phyloP scores from a whole-genome alignment of 2,329 filamentous ascomycete species.

The Penicillium crustosum region DNA sequence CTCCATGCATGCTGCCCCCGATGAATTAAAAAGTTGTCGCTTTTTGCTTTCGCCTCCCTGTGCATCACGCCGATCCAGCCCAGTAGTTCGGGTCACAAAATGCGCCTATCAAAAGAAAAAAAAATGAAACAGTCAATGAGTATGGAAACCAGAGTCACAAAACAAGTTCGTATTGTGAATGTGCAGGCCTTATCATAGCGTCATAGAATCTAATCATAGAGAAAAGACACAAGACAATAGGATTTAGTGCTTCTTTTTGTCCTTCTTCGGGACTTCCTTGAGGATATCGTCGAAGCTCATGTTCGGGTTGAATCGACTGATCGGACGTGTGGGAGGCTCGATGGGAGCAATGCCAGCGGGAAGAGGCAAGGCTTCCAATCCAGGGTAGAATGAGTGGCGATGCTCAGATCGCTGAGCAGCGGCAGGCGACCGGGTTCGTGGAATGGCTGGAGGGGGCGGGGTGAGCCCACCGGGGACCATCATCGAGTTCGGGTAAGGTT shows the following conservation, averaged over 20 bases:
- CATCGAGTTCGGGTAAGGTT: conserved; percentile 35
- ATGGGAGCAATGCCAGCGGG: conserved; percentile 45
- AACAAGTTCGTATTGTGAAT: neutral
- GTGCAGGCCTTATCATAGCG: neutral
- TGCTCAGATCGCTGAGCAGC: conserved; percentile 36
- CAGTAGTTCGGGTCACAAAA: conserved; percentile 10
- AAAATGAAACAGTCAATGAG: conserved; percentile 5
- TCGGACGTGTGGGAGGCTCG: conserved; percentile 41
- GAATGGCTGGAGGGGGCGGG: conserved; percentile 37
- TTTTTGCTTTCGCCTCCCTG: conserved; percentile 20
- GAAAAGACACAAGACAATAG: conserved; percentile 6
- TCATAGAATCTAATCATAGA: conserved; percentile 9
- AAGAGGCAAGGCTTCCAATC: conserved; percentile 47
- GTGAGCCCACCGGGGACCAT: conserved; percentile 34
- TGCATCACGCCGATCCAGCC: conserved; percentile 22
- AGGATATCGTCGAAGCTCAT: conserved; percentile 53
- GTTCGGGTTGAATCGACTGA: conserved; percentile 47
- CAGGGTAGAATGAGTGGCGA: conserved; percentile 46
- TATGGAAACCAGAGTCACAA: conserved; percentile 2
- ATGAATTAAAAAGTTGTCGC: conserved; percentile 20
- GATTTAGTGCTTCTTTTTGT: conserved; percentile 36
- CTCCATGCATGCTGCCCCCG: conserved; percentile 15
- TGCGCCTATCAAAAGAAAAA: conserved; percentile 27
- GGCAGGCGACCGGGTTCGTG: conserved; percentile 36
- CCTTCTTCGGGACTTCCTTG: conserved; percentile 40